Conservation (phyloP, 2,329 filamentous ascomycete species). For the Clarireedia monteithiana region DNA sequence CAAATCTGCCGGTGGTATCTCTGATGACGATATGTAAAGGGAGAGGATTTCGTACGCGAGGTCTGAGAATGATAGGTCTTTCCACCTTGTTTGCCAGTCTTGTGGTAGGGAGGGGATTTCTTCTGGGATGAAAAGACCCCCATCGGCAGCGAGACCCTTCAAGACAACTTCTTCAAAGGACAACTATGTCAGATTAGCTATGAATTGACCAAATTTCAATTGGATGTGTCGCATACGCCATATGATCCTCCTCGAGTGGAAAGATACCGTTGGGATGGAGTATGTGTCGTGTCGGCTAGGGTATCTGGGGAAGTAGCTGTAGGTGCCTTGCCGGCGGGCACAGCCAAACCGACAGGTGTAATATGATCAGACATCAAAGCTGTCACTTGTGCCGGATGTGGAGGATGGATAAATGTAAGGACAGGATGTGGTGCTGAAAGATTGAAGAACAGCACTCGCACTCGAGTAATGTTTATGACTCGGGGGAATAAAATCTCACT, state of each 20-base stretch:
- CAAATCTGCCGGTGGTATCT: slow-evolving; percentile 75
- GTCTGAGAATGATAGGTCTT: slow-evolving; percentile 69
- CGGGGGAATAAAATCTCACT: not conserved
- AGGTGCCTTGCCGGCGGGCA: slow-evolving; percentile 16
- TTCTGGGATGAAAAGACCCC: slow-evolving; percentile 84
- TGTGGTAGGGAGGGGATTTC: slow-evolving; percentile 59
- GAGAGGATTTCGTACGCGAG: slow-evolving; percentile 79
- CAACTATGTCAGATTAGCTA: slow-evolving; percentile 42
- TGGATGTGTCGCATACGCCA: slow-evolving; percentile 38
- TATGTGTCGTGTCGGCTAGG: slow-evolving; percentile 27
- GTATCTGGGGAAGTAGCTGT: slow-evolving; percentile 12
- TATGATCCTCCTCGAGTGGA: slow-evolving; percentile 56
- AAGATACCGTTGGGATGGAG: slow-evolving; percentile 51
- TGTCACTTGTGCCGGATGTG: not conserved
- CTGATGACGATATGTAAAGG: slow-evolving; percentile 75
- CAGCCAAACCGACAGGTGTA: slow-evolving; percentile 18
- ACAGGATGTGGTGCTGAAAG: not conserved
- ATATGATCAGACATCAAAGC: slow-evolving; percentile 15
- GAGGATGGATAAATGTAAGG: not conserved
- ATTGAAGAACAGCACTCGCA: not conserved
- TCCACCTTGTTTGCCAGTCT: slow-evolving; percentile 65
- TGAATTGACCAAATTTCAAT: slow-evolving; percentile 7
- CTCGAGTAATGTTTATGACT: not conserved
- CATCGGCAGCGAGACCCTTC: slow-evolving; percentile 79
- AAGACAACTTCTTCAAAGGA: slow-evolving; percentile 89